A percentile compares a stretch with the other conserved stretches of the same genome.
These are phyloP conservation scores for Solanum paucissectum DNA, from an alignment of 257 asterid genomes.

Conservation along the genomic window DNA sequence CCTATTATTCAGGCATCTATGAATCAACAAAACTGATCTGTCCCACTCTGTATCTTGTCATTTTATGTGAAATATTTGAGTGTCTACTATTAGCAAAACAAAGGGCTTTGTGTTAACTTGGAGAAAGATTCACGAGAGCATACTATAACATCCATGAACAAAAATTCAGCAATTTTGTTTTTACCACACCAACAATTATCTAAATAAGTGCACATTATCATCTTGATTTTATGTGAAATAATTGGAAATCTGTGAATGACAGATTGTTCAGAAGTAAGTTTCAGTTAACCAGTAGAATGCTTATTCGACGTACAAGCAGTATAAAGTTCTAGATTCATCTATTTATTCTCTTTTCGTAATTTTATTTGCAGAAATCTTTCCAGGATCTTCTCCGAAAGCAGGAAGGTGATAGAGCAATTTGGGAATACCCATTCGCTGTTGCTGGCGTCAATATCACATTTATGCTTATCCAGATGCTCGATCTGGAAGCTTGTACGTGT, in stretches of 20 bases:
- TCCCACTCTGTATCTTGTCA: not conserved
- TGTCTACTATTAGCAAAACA: not conserved
- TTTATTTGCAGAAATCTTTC: slow-evolving; percentile 66
- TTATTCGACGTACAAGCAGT: not conserved
- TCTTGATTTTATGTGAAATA: not conserved
- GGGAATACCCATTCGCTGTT: slow-evolving; percentile 99
- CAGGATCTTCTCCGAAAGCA: slow-evolving; percentile 94
- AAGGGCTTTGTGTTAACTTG: not conserved
- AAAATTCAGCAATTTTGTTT: not conserved
- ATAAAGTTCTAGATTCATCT: not conserved
- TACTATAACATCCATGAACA: not conserved
- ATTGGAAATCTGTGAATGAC: not conserved
- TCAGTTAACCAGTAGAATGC: not conserved
- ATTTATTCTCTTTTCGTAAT: slow-evolving; percentile 3
- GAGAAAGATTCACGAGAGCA: not conserved
- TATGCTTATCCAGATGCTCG: slow-evolving; percentile 99
- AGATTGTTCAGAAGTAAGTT: not conserved
- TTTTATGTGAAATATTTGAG: not conserved
- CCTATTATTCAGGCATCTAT: not conserved
- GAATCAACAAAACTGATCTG: not conserved
- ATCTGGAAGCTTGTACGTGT: slow-evolving; percentile 81
- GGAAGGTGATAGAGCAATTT: slow-evolving; percentile 89
- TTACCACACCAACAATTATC: not conserved
- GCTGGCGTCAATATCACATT: slow-evolving; percentile 98
- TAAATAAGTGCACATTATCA: not conserved